These are phyloP conservation scores for Phytophthora litchii DNA, from an alignment of 352 stramenopile species.

Conservation along the genomic window DNA sequence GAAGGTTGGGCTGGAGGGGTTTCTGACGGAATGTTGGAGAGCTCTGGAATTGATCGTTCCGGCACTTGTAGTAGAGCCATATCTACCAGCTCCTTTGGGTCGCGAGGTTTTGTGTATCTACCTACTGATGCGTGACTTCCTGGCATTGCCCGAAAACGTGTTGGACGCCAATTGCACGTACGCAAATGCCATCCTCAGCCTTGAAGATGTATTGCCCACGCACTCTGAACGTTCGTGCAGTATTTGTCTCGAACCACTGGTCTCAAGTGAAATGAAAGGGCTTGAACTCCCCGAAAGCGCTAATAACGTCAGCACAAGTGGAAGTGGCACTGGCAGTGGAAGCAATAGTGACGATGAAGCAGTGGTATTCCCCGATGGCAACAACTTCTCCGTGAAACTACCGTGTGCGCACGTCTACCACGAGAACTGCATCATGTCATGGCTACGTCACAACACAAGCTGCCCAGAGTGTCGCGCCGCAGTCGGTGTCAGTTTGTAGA, in stretches of 20 bases:
- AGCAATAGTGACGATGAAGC: conserved; percentile 1
- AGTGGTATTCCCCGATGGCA: background rate
- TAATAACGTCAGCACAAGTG: background rate
- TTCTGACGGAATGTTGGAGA: conserved; percentile 54
- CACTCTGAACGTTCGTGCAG: conserved; percentile 52
- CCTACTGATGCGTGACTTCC: conserved; percentile 56
- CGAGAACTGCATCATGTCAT: conserved; percentile 74
- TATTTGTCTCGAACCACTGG: conserved; percentile 58
- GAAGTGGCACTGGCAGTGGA: background rate
- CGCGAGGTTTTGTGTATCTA: conserved; percentile 53
- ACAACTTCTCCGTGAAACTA: conserved; percentile 45
- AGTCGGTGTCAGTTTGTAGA: conserved; percentile 30
- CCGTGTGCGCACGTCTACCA: conserved; percentile 65
- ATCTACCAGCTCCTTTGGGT: conserved; percentile 37
- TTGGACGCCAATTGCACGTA: conserved; percentile 59
- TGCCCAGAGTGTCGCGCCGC: conserved; percentile 62
- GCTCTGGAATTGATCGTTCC: conserved; percentile 53
- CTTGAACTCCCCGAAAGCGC: conserved; percentile 17
- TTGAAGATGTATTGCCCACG: conserved; percentile 53
- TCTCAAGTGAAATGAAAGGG: conserved; percentile 25
- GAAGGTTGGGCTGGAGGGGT: conserved; percentile 47
- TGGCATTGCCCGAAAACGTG: conserved; percentile 53
- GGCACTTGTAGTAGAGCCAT: conserved; percentile 48
- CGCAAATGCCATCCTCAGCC: conserved; percentile 60
- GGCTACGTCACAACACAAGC: conserved; percentile 60